Conservation (phyloP, 1,284 basidiomycete genomes). For the Cryptococcus sp. region DNA sequence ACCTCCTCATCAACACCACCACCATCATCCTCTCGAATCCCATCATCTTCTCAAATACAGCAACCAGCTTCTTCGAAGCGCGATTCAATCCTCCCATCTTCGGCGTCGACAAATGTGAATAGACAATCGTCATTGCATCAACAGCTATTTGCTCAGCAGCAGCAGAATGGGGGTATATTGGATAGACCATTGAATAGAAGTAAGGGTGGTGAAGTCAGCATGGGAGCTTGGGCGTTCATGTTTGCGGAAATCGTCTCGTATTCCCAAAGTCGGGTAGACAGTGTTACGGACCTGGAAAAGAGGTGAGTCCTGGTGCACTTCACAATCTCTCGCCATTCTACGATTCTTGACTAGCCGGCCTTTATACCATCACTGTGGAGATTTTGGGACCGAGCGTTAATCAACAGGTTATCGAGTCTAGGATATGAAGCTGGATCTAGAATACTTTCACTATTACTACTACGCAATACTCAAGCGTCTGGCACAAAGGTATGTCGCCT, state of each 20-base stretch:
- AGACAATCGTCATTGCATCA: conserved; percentile 23
- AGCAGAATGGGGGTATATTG: conserved; percentile 53
- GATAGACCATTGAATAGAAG: conserved; percentile 81
- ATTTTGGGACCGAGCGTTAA: not conserved
- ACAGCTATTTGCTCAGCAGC: conserved; percentile 16
- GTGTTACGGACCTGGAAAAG: conserved; percentile 90
- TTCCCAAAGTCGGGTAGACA: conserved; percentile 88
- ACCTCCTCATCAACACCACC: conserved; percentile 9
- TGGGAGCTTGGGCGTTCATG: conserved; percentile 77
- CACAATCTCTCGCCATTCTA: no score
- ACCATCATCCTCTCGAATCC: conserved; percentile 10
- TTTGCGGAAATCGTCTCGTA: conserved; percentile 91
- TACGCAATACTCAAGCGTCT: conserved; percentile 42
- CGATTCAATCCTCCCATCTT: conserved; percentile 5
- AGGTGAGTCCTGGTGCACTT: conserved; percentile 49
- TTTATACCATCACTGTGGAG: no score
- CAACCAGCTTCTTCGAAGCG: conserved; percentile 7
- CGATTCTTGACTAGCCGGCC: no score
- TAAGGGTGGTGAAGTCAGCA: conserved; percentile 70
- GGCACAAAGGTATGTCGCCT: conserved; percentile 59
- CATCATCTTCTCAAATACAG: conserved; percentile 11
- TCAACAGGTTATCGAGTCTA: conserved; percentile 71
- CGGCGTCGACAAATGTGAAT: not conserved
- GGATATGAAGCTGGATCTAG: conserved; percentile 84
- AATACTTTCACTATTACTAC: conserved; percentile 55